Base-by-base conservation (phyloP, 2,329 filamentous ascomycete species). In the Colletotrichum aenigma region DNA sequence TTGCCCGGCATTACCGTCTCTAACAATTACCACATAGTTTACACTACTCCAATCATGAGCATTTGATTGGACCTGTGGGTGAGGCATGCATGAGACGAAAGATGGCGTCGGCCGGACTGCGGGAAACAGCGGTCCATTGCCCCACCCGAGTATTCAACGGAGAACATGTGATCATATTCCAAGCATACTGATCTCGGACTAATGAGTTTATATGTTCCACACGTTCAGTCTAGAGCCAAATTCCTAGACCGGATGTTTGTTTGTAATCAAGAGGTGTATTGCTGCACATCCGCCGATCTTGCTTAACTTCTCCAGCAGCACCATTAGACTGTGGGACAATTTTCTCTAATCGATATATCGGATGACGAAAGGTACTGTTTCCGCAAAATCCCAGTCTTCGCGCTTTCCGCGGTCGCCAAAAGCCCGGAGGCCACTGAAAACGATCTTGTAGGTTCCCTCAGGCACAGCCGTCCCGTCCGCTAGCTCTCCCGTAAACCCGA, bases 401-500 rank as follows among this genome's bases (percentile, higher is more conserved):
- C n/a, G n/a, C 34, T 64, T 65, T 7, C 32, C 60, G 6, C 65
- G 36, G 38, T 82, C 77, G 9, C 81, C 81, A 70, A 80, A 81
- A 3, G 81, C 61, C 55, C 74, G 79, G 60, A 82, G 32, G 6
- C 75, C 79, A 38, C 77, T 77, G 28, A 78, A 76, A 7, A 79
- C 70, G 48, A 82, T 62, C 64, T 43, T 60, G 56, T 82, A 82
- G 9, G 34, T n/a, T 3, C 81, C 81, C 68, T 78, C 78, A 3
- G 79, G 78, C 12, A 80, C 77, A 13, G 78, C 72, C 1, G 66
- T 75, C 1, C 80, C 80, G 52, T 82, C 80, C 2, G 71, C 74
- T 28, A 81, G 68, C 64, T 78, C 32, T 7, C 81, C 81, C 26
- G n/a, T 64, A 70, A 81, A 70, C 6, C 7, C 58, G 6, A 36